Percentiles rank a stretch among this genome's conserved stretches.
Evolutionary conservation across 352 stramenopile genomes (phyloP).

Genomic region (Globisporangium spinosum): DNA sequence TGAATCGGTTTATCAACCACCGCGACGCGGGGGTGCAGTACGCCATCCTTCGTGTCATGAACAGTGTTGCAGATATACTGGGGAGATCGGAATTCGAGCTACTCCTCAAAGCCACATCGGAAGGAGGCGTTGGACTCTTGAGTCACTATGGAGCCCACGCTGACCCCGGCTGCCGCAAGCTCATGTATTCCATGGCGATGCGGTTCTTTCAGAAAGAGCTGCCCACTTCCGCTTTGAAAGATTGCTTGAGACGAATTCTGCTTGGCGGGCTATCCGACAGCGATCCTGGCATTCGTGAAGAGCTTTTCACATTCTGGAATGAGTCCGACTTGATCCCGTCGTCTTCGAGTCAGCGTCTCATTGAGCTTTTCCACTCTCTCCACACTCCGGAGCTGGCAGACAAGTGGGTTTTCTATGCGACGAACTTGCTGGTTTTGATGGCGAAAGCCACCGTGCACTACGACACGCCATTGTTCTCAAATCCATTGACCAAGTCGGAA

Average conservation of each 20-base stretch:
- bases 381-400: slow-evolving; percentile 44
- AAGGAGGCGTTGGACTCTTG: slow-evolving; percentile 43
- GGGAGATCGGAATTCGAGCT: slow-evolving; percentile 21
- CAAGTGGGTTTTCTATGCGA: slow-evolving; percentile 65
- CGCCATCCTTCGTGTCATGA: slow-evolving; percentile 37
- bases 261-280: slow-evolving; percentile 48
- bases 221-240: slow-evolving; percentile 11
- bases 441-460: slow-evolving; percentile 25
- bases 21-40: slow-evolving; percentile 48
- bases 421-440: slow-evolving; percentile 53
- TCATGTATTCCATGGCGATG: slow-evolving; percentile 43
- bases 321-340: slow-evolving; percentile 25
- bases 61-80: slow-evolving; percentile 34
- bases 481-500: slow-evolving; percentile 35
- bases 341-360: slow-evolving; percentile 37
- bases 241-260: slow-evolving; percentile 32
- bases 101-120: slow-evolving; percentile 23
- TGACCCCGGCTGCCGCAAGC: slow-evolving; percentile 30
- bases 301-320: slow-evolving; percentile 50
- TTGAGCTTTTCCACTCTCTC: slow-evolving; percentile 52
- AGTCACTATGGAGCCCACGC: slow-evolving; percentile 33
- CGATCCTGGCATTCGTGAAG: slow-evolving; percentile 36
- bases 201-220: slow-evolving; percentile 31
- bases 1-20: slow-evolving; percentile 53
- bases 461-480: slow-evolving; percentile 44